A percentile compares a stretch with the other conserved stretches of the same genome.
These are phyloP conservation scores for Penicillium fuscoglaucum DNA, from an alignment of 2,329 filamentous ascomycete genomes.

Conservation along the genomic window DNA sequence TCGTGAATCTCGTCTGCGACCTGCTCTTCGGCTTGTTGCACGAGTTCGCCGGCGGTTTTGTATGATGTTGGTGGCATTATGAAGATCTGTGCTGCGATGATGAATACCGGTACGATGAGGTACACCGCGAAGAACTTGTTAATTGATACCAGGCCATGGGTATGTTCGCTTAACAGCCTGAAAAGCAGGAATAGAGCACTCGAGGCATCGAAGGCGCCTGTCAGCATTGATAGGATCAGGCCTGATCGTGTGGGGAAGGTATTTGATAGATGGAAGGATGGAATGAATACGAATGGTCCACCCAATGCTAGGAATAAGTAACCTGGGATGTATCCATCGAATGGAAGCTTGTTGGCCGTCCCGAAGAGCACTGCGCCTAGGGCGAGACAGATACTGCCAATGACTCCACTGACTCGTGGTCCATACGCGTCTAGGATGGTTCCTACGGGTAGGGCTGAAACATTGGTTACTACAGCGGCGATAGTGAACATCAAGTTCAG, in stretches of 20 bases:
- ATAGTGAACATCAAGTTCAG: slow-evolving; percentile 92
- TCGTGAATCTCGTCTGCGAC: slow-evolving; percentile 57
- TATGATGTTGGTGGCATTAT: slow-evolving; percentile 75
- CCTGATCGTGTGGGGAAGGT: slow-evolving; percentile 76
- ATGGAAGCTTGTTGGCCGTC: slow-evolving; percentile 62
- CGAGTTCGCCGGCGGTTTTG: slow-evolving; percentile 81
- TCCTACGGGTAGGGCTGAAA: slow-evolving; percentile 79
- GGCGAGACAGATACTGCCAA: slow-evolving; percentile 68
- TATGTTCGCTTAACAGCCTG: slow-evolving; percentile 66
- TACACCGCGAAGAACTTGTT: slow-evolving; percentile 72
- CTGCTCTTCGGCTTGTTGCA: slow-evolving; percentile 65
- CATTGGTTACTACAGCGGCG: slow-evolving; percentile 83
- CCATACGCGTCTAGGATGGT: slow-evolving; percentile 82
- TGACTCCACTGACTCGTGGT: slow-evolving; percentile 71
- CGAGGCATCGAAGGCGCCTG: slow-evolving; percentile 80
- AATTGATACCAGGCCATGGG: slow-evolving; percentile 58
- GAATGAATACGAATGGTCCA: slow-evolving; percentile 79
- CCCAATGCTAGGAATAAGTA: slow-evolving; percentile 77
- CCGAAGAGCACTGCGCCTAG: slow-evolving; percentile 72
- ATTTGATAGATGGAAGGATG: slow-evolving; percentile 81
- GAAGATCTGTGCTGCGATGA: slow-evolving; percentile 66
- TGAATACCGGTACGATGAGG: slow-evolving; percentile 67
- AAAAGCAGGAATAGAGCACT: slow-evolving; percentile 76
- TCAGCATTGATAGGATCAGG: slow-evolving; percentile 75
- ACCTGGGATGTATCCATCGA: slow-evolving; percentile 73